Evolutionary conservation across 768 basidiomycete genomes (phyloP).

Genomic region (Psilocybe azurescens): DNA sequence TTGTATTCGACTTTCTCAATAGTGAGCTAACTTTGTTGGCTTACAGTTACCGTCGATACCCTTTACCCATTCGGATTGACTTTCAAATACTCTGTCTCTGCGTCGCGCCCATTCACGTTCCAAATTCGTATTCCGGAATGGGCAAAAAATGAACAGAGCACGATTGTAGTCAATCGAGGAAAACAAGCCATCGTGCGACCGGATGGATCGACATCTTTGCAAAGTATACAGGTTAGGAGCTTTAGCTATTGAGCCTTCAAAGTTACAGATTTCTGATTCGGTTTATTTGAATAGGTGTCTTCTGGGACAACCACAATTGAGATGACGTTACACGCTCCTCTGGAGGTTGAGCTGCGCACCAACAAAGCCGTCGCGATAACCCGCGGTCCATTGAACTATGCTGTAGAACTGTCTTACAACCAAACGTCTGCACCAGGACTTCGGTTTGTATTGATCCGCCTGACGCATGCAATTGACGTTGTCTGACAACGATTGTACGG

Average conservation of each 20-base stretch:
- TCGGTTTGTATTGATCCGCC: slow-evolving; percentile 26
- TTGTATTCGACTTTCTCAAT: not conserved
- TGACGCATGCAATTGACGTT: not conserved
- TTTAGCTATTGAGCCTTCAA: not conserved
- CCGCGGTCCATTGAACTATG: slow-evolving; percentile 43
- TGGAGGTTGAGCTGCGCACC: slow-evolving; percentile 37
- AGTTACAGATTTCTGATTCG: slow-evolving; percentile 3
- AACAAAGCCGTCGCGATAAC: slow-evolving; percentile 43
- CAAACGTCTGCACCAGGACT: slow-evolving; percentile 36
- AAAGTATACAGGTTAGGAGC: slow-evolving; percentile 33
- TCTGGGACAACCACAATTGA: slow-evolving; percentile 35
- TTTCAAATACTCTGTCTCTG: slow-evolving; percentile 40
- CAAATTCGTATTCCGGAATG: slow-evolving; percentile 44
- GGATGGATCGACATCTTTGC: slow-evolving; percentile 34
- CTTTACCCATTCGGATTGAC: slow-evolving; percentile 46
- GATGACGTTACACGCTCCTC: slow-evolving; percentile 37
- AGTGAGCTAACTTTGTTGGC: not conserved
- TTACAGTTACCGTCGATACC: slow-evolving; percentile 38
- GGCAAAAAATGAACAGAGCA: slow-evolving; percentile 41
- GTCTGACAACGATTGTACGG: not conserved
- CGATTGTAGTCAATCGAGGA: slow-evolving; percentile 36
- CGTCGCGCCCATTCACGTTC: slow-evolving; percentile 37
- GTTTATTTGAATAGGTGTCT: slow-evolving; percentile 4
- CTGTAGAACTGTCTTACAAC: slow-evolving; percentile 40
- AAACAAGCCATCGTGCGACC: slow-evolving; percentile 26